Base-by-base conservation (phyloP, 495 filamentous ascomycete genomes). In the Neohortaea acidophila region DNA sequence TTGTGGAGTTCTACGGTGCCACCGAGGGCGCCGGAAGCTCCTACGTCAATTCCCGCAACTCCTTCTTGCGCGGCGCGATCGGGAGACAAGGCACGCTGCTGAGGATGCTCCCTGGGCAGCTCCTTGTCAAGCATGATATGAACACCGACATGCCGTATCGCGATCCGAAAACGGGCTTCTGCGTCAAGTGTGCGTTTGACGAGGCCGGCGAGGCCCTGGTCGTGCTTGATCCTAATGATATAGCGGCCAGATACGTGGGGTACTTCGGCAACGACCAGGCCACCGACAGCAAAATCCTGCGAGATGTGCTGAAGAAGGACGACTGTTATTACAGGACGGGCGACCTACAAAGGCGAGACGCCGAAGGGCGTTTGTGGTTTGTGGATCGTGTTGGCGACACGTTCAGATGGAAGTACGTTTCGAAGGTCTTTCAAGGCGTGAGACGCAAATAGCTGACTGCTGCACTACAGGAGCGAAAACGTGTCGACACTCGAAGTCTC, bases 1-100 rank as follows among this genome's bases (percentile, higher is more conserved):
- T 97, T 39, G 75, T 66, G 33, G 89, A 97, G 55, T 93, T 97
- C 59, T 97, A 96, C 55, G 76, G 74, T 18, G 70, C 85, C 0
- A 96, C 89, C 0, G 89, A 97, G 57, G 84, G 79, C 10, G 66
- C 69, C 10, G 62, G 65, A 2, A 84, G 66, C 3, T 64, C 71
- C 0, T 93, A 75, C 72, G 94, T 94, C 58, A 53, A 73, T 26
- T 75, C 72, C 26, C 65, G 72, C 0, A 94, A 92, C 47, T 68
- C 75, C 33, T 87, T 81, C 54, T 61, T 70, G 4, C 65, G 74
- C 12, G 89, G 86, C 8, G 84, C 86, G 0, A 75, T 97, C 32
- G 89, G 87, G 3, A 72, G 83, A 6, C 75, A 69, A 47, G 89
- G 89, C 4, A 0, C 26, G 6, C 15, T 53, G 12, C 12, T 43